Conservation (phyloP, 495 filamentous ascomycete genomes). For the Penicillium dipodomyicola region DNA sequence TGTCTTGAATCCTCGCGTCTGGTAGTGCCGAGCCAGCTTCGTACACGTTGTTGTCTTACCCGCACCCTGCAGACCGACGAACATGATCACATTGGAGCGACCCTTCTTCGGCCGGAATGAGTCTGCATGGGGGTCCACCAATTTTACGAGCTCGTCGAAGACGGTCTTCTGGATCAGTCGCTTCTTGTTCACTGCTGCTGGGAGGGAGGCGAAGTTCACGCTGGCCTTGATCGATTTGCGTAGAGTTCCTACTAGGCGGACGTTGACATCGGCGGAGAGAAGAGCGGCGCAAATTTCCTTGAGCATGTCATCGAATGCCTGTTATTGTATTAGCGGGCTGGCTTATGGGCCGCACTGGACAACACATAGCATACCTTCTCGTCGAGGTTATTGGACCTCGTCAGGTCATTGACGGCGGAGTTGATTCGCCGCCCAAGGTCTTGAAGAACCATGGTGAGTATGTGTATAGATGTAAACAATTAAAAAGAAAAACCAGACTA, state of each 20-base stretch:
- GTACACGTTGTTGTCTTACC: conserved; percentile 99
- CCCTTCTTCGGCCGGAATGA: conserved; percentile 97
- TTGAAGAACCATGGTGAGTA: conserved; percentile 84
- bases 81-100: conserved; percentile 97
- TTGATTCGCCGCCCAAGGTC: conserved; percentile 98
- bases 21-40: conserved; percentile 93
- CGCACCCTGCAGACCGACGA: conserved; percentile 93
- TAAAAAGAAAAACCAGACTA: conserved; percentile 11
- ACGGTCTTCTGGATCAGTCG: conserved; percentile 97
- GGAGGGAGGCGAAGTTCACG: conserved; percentile 91
- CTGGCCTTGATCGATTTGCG: conserved; percentile 87
- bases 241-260: conserved; percentile 86
- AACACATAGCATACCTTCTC: conserved; percentile 69
- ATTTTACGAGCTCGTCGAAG: conserved; percentile 91
- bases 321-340: conserved; percentile 17
- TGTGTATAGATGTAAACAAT: neutral
- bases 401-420: conserved; percentile 89
- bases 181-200: conserved; percentile 92
- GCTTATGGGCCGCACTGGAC: conserved; percentile 4
- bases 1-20: conserved; percentile 87
- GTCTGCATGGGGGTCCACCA: conserved; percentile 94
- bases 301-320: conserved; percentile 97
- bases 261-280: conserved; percentile 93
- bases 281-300: conserved; percentile 95
- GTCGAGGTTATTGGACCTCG: conserved; percentile 84